These are phyloP conservation scores for Sclerotinia glacialis DNA, from an alignment of 2,329 filamentous ascomycete species.

Conservation along the genomic window DNA sequence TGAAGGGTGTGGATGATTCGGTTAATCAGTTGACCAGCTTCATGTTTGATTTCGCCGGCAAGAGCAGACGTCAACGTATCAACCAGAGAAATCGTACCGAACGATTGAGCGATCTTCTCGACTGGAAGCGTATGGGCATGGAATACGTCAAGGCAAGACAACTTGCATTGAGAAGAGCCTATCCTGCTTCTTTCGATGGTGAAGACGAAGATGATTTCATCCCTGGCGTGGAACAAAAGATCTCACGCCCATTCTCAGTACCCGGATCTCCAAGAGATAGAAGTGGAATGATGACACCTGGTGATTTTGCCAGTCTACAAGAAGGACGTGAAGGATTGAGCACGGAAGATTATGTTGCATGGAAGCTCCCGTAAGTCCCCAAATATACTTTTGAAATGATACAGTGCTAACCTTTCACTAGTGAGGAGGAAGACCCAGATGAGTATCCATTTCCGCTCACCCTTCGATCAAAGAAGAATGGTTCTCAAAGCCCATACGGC, in stretches of 20 bases:
- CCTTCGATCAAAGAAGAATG: constrained; percentile 48
- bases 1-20: constrained; percentile 94
- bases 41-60: constrained; percentile 92
- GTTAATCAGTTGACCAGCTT: constrained; percentile 89
- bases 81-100: constrained; percentile 98
- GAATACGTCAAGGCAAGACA: constrained; percentile 98
- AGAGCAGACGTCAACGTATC: constrained; percentile 94
- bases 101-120: constrained; percentile 86
- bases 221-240: constrained; percentile 89
- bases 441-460: constrained; percentile 71
- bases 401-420: constrained; percentile 41
- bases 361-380: constrained; percentile 89
- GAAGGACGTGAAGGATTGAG: constrained; percentile 89
- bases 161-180: constrained; percentile 84
- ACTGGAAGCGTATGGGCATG: constrained; percentile 99
- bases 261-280: constrained; percentile 89
- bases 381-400: neutral
- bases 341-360: constrained; percentile 97
- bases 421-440: constrained; percentile 89
- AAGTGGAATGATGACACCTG: constrained; percentile 97
- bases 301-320: constrained; percentile 94
- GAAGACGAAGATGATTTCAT: constrained; percentile 89
- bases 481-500: constrained; percentile 36
- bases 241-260: constrained; percentile 88
- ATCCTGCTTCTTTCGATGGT: constrained; percentile 77